Evolutionary conservation across 1,284 basidiomycete genomes (phyloP).

Genomic region (Ceratobasidium sp.): DNA sequence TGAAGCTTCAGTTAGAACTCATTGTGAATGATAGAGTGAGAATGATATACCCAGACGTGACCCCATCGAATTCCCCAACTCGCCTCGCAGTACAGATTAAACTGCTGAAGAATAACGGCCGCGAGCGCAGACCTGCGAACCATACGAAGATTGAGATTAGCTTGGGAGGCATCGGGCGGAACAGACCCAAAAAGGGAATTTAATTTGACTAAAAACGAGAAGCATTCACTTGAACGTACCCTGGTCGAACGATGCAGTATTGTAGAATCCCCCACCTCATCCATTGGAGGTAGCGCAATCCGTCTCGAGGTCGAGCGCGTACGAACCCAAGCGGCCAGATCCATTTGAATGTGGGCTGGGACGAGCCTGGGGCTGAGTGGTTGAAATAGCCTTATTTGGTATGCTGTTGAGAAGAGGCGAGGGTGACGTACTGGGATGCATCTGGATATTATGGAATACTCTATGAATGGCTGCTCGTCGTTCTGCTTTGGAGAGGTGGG

Average conservation of each 20-base stretch:
- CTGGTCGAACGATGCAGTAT: constrained; percentile 74
- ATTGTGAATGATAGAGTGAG: background rate
- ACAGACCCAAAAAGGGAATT: background rate
- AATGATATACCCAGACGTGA: constrained; percentile 65
- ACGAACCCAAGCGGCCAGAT: constrained; percentile 72
- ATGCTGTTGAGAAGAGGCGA: background rate
- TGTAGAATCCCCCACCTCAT: constrained; percentile 86
- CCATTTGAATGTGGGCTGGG: constrained; percentile 56
- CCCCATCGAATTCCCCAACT: constrained; percentile 75
- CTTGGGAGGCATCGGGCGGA: background rate
- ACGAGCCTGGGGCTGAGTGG: constrained; percentile 44
- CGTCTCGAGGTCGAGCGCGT: constrained; percentile 59
- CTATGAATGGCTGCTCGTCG: constrained; percentile 54
- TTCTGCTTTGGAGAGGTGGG: constrained; percentile 58
- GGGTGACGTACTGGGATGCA: constrained; percentile 14
- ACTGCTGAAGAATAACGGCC: constrained; percentile 67
- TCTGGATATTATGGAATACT: background rate
- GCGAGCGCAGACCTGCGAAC: constrained; percentile 5
- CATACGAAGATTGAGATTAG: background rate
- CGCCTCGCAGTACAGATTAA: constrained; percentile 73
- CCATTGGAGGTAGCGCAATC: constrained; percentile 73
- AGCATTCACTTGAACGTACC: constrained; percentile 55
- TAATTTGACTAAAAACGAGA: background rate
- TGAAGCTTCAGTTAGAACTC: constrained; percentile 44
- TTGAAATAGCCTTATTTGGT: background rate